phyloP scores from a whole-genome alignment of 2,329 filamentous ascomycete genomes.

The Thyridium curvatum region DNA sequence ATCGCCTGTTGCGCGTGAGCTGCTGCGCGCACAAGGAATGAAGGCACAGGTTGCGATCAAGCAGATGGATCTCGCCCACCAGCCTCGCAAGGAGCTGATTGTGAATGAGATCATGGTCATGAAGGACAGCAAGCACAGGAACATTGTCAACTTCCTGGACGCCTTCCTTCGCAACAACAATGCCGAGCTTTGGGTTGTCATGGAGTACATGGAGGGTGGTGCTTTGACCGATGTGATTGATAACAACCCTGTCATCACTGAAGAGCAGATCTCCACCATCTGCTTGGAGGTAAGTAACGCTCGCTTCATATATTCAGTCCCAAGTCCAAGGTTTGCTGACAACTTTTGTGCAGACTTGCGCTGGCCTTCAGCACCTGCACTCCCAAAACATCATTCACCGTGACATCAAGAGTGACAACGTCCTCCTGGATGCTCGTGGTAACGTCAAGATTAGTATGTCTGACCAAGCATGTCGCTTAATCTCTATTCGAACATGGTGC shows the following conservation, averaged over 20 bases:
- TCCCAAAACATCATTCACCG: slow-evolving; percentile 96
- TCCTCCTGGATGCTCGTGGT: slow-evolving; percentile 85
- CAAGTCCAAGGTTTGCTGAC: too few relatives aligned
- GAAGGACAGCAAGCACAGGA: slow-evolving; percentile 97
- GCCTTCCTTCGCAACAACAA: slow-evolving; percentile 94
- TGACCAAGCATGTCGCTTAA: not conserved
- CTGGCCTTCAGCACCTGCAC: slow-evolving; percentile 89
- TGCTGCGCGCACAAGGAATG: slow-evolving; percentile 72
- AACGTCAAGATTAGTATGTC: slow-evolving; percentile 95
- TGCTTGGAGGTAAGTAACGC: slow-evolving; percentile 73
- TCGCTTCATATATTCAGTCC: too few relatives aligned
- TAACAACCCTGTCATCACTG: slow-evolving; percentile 88
- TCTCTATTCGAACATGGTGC: not conserved
- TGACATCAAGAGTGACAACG: slow-evolving; percentile 99
- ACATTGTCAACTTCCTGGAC: slow-evolving; percentile 98
- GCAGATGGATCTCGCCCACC: slow-evolving; percentile 97
- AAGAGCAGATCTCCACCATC: slow-evolving; percentile 97
- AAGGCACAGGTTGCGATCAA: slow-evolving; percentile 95
- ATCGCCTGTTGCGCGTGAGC: slow-evolving; percentile 71
- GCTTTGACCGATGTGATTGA: slow-evolving; percentile 97
- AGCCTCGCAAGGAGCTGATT: slow-evolving; percentile 95
- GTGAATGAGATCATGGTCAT: slow-evolving; percentile 99
- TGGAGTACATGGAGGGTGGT: slow-evolving; percentile 99
- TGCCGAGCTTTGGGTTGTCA: slow-evolving; percentile 96
- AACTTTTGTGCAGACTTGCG: slow-evolving; percentile 70